These are phyloP conservation scores for Salmacisia buchloeana DNA, from an alignment of 1,284 basidiomycete genomes.

Conservation along the genomic window DNA sequence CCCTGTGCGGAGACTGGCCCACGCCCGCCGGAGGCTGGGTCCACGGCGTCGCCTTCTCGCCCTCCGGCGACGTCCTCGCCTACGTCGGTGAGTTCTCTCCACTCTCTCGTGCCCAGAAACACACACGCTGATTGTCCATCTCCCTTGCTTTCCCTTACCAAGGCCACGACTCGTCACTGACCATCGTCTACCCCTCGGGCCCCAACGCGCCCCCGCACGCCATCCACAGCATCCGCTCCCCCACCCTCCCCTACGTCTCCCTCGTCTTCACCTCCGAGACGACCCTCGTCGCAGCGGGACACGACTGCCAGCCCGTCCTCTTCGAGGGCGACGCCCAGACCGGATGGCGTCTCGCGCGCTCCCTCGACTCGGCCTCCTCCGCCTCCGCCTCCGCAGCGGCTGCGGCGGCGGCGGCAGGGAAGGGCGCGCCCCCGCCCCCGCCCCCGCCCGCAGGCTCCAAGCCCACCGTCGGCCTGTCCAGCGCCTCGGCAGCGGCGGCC, in stretches of 20 bases:
- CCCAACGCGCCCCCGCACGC: slow-evolving; percentile 42
- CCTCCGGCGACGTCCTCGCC: slow-evolving; percentile 82
- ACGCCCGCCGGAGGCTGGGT: slow-evolving; percentile 94
- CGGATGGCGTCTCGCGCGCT: slow-evolving; percentile 40
- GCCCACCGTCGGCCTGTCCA: not conserved
- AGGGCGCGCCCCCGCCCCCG: slow-evolving; percentile 43
- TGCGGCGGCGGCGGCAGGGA: slow-evolving; percentile 29
- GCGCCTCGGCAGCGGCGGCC: slow-evolving; percentile 31
- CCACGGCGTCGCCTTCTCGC: slow-evolving; percentile 89
- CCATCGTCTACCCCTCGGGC: slow-evolving; percentile 42
- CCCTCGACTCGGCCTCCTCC: slow-evolving; percentile 38
- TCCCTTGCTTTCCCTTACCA: not conserved
- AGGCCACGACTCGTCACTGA: slow-evolving; percentile 46
- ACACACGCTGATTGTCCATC: not conserved
- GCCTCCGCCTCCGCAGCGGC: too few relatives aligned
- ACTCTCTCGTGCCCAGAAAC: not conserved
- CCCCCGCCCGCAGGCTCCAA: slow-evolving; percentile 33
- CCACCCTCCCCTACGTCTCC: slow-evolving; percentile 45
- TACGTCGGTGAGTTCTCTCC: slow-evolving; percentile 68
- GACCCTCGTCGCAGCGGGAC: slow-evolving; percentile 73
- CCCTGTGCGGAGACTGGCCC: slow-evolving; percentile 86
- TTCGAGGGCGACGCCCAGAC: slow-evolving; percentile 36
- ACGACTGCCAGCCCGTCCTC: slow-evolving; percentile 88
- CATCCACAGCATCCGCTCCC: slow-evolving; percentile 40
- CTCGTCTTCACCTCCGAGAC: slow-evolving; percentile 70